Evolutionary conservation across 2,329 filamentous ascomycete species (phyloP), one percentile per base, ranked within the genome.

Genomic region (Monosporascus sp.): DNA sequence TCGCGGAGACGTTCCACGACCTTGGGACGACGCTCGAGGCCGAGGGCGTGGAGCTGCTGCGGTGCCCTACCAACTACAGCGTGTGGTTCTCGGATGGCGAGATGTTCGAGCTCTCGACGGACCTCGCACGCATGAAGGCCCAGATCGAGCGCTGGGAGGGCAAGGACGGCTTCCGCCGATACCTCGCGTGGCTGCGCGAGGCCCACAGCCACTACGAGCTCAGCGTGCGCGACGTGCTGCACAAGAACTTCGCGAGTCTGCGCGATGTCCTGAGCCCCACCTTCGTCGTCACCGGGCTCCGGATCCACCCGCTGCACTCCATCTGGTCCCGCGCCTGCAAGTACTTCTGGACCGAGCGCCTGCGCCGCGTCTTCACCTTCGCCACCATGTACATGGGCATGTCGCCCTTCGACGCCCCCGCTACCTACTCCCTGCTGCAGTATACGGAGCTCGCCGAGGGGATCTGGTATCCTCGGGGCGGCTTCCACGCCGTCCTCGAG

Each of bases 341-440:
- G 56, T 90, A 90, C 63, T 91, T 91, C 67, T 79, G 75, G 74
- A 86, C 84, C 0, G 87, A 90, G 64, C 74, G 86, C 53, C 64
- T 91, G 62, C 74, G 87, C 55, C 72, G 86, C 26, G 86, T 87
- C 0, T 91, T 91, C 59, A 90, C 87, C 0, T 91, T 91, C 68
- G 86, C 82, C 22, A 89, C 85, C 61, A 91, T 91, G 87, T 91
- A 91, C 64, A 87, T 91, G 84, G 88, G 88, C 0, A 91, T 91
- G 87, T 85, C 78, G 52, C 88, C 88, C 0, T 91, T 87, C 64
- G 85, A 89, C 64, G 87, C 88, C 0, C 88, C 87, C 0, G 86
- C 84, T 3, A 90, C 87, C 2, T 91, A 91, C 70, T 85, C 80
- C 48, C 68, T 91, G 55, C 72, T 91, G 50, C 87, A 90, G 68